phyloP scores from a whole-genome alignment of 129 eudicot genomes.

The Flaveria trinervia region DNA sequence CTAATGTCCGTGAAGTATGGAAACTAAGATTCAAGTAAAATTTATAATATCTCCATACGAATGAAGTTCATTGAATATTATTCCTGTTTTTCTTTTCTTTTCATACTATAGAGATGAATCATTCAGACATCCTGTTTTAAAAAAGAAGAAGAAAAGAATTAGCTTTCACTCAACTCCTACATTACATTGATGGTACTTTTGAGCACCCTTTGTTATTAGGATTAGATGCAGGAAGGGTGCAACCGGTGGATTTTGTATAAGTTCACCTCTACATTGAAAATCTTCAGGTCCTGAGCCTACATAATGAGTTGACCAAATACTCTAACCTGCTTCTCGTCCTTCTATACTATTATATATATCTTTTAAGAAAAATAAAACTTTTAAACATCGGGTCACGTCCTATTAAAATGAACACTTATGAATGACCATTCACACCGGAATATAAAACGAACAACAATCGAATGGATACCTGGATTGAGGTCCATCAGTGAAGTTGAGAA shows the following conservation, averaged over 20 bases:
- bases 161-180: no score
- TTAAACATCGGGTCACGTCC: neutral
- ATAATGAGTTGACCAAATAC: no score
- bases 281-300: no score
- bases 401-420: neutral
- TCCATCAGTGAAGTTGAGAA: constrained; percentile 64
- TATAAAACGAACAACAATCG: neutral
- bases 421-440: neutral
- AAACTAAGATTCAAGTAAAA: constrained; percentile 58
- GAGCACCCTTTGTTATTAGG: no score
- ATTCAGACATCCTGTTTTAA: neutral
- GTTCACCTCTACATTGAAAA: no score
- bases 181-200: no score
- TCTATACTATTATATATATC: no score
- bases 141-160: no score
- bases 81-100: neutral
- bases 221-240: no score
- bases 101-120: constrained; percentile 5
- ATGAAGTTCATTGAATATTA: constrained; percentile 5
- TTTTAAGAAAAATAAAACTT: neutral
- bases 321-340: no score
- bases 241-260: no score
- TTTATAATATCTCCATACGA: neutral
- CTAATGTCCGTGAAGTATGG: constrained; percentile 97
- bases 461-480: constrained; percentile 59